These are phyloP conservation scores for Acanthamoeba royreba DNA, from an alignment of 208 protist species.

Conservation along the genomic window DNA sequence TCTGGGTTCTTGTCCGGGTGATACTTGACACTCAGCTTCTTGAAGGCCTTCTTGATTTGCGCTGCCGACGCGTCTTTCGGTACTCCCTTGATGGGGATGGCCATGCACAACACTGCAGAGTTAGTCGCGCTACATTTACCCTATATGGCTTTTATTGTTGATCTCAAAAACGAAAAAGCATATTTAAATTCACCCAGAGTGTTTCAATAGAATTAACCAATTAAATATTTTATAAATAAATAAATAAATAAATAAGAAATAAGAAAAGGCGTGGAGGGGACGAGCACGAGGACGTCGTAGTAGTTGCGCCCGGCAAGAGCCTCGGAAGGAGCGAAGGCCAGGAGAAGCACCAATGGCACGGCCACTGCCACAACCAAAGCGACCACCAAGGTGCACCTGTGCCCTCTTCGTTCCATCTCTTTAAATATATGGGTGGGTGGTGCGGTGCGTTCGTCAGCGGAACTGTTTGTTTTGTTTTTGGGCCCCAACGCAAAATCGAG, in stretches of 20 bases:
- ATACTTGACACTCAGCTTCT: slow-evolving; percentile 70
- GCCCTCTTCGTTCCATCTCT: not conserved
- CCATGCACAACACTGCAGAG: not conserved
- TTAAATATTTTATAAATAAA: not conserved
- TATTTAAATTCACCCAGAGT: too few species aligned
- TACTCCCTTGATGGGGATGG: too few species aligned
- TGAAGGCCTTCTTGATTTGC: slow-evolving; percentile 77
- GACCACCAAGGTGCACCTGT: not conserved
- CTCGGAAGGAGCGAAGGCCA: not conserved
- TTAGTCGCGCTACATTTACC: too few species aligned
- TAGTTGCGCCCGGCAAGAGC: not conserved
- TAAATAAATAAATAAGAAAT: not conserved
- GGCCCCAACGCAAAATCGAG: too few species aligned
- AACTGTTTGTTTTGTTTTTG: too few species aligned
- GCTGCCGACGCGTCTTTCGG: slow-evolving; percentile 53
- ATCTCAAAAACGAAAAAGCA: too few species aligned
- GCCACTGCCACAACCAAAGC: not conserved
- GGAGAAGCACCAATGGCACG: not conserved
- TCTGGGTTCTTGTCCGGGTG: slow-evolving; percentile 79
- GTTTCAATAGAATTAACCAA: too few species aligned
- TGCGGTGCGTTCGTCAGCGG: too few species aligned
- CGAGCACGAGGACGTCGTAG: not conserved
- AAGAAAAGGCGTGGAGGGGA: not conserved
- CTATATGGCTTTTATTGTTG: too few species aligned
- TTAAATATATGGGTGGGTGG: too few species aligned